Percentiles rank a stretch among this genome's conserved stretches.
Conservation (phyloP, 2,329 filamentous ascomycete genomes). For the Chaetomium olivaceum region DNA sequence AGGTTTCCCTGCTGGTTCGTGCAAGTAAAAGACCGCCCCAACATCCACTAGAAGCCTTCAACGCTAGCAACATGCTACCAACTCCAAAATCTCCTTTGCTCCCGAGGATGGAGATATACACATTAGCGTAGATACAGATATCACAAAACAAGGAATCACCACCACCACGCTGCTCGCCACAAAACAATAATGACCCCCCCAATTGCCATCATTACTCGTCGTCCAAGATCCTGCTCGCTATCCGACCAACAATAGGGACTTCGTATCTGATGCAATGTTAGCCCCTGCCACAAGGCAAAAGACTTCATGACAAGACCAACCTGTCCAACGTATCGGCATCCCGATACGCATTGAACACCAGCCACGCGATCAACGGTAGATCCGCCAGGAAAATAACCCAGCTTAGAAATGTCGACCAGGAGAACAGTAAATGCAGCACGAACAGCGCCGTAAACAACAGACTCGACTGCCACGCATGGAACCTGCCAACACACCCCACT, state of each 20-base stretch:
- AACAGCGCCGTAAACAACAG: slow-evolving; percentile 75
- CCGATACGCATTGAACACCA: slow-evolving; percentile 77
- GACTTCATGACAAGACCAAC: slow-evolving; percentile 41
- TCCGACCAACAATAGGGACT: slow-evolving; percentile 78
- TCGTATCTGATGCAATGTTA: slow-evolving; percentile 63
- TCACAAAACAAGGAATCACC: neutral
- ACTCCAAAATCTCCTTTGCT: neutral
- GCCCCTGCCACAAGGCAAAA: neutral
- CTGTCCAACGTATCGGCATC: slow-evolving; percentile 71
- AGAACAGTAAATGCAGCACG: slow-evolving; percentile 80
- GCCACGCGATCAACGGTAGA: slow-evolving; percentile 70
- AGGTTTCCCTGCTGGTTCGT: no score
- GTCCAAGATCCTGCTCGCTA: slow-evolving; percentile 88
- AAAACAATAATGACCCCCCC: neutral
- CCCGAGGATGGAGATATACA: slow-evolving; percentile 1
- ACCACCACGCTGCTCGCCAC: neutral
- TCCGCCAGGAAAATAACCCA: slow-evolving; percentile 82
- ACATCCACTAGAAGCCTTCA: neutral
- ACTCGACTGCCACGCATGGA: slow-evolving; percentile 94
- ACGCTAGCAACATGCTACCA: neutral
- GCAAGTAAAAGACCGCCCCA: neutral
- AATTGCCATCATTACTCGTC: slow-evolving; percentile 60
- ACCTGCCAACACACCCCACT: slow-evolving; percentile 53
- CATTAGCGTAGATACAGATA: slow-evolving; percentile 3
- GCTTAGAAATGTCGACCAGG: slow-evolving; percentile 79